A percentile compares a stretch with the other conserved stretches of the same genome.
Conservation (phyloP, 139 green algal genomes). For the Microglena sp. region DNA sequence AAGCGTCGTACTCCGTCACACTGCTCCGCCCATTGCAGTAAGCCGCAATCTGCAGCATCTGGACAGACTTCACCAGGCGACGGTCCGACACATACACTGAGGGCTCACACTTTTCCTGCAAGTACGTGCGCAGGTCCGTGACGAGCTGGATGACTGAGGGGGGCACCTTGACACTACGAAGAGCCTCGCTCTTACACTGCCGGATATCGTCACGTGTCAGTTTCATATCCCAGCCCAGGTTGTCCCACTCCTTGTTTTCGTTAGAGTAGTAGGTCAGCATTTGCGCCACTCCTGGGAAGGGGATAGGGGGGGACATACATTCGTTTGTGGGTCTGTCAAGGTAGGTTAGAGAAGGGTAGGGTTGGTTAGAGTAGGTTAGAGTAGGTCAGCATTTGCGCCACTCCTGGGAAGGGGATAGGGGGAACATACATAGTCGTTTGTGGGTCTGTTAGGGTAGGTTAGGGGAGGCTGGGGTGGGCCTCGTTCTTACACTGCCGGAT, state of each 20-base stretch:
- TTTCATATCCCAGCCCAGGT: no score
- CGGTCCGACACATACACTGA: slow-evolving; percentile 85
- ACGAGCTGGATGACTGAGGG: slow-evolving; percentile 62
- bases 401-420: no score
- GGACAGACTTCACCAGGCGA: slow-evolving; percentile 80
- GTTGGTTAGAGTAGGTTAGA: no score
- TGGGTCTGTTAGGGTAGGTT: no score
- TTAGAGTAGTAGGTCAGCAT: slow-evolving; percentile 29
- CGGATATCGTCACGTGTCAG: slow-evolving; percentile 52
- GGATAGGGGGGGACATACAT: no score
- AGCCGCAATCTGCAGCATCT: slow-evolving; percentile 74
- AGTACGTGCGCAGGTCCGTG: slow-evolving; percentile 21
- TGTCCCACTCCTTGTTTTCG: slow-evolving; percentile 6
- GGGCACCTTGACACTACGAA: slow-evolving; percentile 49
- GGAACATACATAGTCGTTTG: no score
- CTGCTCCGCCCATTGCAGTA: slow-evolving; percentile 60
- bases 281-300: slow-evolving; percentile 13
- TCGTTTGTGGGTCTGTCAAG: no score
- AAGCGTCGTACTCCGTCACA: slow-evolving; percentile 67
- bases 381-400: no score
- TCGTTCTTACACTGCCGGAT: slow-evolving; percentile 36
- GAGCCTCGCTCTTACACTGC: slow-evolving; percentile 36
- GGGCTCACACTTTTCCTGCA: slow-evolving; percentile 86
- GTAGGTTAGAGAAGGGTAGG: no score
- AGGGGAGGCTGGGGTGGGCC: slow-evolving; percentile 44